Evolutionary conservation across 2,329 filamentous ascomycete species (phyloP).

Genomic region (Epichloe hybrida): DNA sequence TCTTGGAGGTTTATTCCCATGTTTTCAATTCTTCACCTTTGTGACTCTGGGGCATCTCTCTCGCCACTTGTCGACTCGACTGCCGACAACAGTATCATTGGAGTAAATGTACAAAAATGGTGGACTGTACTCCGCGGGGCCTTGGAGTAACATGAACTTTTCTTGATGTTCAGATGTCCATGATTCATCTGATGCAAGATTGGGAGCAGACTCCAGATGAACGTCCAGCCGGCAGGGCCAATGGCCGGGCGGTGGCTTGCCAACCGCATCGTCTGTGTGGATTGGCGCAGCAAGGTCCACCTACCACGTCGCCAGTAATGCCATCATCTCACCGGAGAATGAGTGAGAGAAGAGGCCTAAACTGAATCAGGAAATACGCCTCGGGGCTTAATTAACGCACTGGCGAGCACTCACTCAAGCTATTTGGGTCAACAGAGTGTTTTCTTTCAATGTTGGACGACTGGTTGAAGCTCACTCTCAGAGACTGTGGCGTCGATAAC

Average conservation of each 20-base stretch:
- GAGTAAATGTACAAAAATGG: too few relatives aligned
- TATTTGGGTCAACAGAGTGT: not conserved
- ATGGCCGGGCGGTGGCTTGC: not conserved
- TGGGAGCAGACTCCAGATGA: not conserved
- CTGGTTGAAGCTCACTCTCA: too few relatives aligned
- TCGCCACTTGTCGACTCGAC: too few relatives aligned
- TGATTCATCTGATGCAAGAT: not conserved
- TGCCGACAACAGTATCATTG: too few relatives aligned
- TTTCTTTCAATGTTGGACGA: not conserved
- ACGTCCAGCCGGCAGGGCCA: not conserved
- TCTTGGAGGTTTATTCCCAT: not conserved
- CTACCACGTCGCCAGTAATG: not conserved
- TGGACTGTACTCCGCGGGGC: too few relatives aligned
- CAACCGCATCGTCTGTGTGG: not conserved
- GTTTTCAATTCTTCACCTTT: not conserved
- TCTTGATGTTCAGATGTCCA: not conserved
- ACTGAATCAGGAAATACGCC: not conserved
- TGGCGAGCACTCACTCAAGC: not conserved
- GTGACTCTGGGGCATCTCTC: too few relatives aligned
- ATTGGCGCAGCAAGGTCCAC: not conserved
- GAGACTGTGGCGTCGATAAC: not conserved
- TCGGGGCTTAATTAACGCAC: not conserved
- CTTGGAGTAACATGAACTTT: too few relatives aligned
- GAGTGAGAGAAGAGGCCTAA: constrained; percentile 3
- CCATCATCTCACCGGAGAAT: not conserved